Evolutionary conservation across 257 asterid genomes (phyloP).

Genomic region (Ballota nigra): DNA sequence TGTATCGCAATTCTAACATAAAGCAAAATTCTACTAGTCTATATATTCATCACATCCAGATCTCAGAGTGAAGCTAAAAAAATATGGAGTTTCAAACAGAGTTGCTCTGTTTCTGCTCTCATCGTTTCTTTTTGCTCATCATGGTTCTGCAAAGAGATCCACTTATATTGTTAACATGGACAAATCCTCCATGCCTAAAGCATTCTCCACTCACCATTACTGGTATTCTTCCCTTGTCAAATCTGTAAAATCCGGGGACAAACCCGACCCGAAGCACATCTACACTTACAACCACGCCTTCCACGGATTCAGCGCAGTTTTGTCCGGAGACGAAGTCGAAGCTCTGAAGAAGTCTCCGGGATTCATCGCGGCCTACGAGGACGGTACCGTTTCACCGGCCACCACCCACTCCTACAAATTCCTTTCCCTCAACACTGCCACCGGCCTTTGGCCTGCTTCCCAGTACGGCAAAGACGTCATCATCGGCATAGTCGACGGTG

Average conservation of each 20-base stretch:
- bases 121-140: background rate
- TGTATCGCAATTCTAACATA: no score
- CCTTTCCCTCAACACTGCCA: background rate
- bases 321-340: background rate
- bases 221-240: background rate
- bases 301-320: no score
- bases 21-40: background rate
- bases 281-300: no score
- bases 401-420: background rate
- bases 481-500: constrained; percentile 33
- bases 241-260: background rate
- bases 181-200: background rate
- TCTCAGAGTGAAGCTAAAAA: background rate
- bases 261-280: no score
- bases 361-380: background rate
- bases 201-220: background rate
- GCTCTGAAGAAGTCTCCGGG: background rate
- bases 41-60: no score
- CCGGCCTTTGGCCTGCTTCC: constrained; percentile 41
- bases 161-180: background rate
- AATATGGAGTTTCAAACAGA: background rate
- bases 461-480: constrained; percentile 37
- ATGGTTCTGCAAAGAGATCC: background rate
- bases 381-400: background rate
- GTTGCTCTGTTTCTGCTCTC: background rate